Base-by-base conservation (phyloP, 257 asterid species). In the Misopates orontium region DNA sequence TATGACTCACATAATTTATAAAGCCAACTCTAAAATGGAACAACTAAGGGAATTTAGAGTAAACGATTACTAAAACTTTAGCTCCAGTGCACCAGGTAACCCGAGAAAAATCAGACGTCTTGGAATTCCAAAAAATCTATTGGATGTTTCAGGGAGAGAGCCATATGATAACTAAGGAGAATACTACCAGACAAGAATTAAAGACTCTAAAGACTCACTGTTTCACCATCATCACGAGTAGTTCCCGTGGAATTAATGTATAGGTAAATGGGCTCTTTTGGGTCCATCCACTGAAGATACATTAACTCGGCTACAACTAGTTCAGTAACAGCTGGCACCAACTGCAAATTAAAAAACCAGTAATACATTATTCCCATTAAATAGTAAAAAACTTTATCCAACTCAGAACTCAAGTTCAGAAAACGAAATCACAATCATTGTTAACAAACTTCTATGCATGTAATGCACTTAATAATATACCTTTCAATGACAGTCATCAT, bases 161-260 rank as follows among this genome's bases (percentile, higher is more conserved):
- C 66, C 18, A 53, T 15, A 41, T 32, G 56, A 25, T 28, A 74
- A 68, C 49, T 21, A 36, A 52, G 71, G 40, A 58, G 41, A n/a
- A 24, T 10, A 71, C 14, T 13, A 10, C 16, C 42, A 24, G 40
- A 51, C 19, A 44, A 56, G 47, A 54, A 65, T 32, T 62, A 36
- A 41, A 44, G 2, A 62, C 20, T 62, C 42, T 10, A 60, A 57
- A 52, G 64, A 66, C 91, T 79, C 82, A 92, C 97, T 75, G 89
- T 79, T 85, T 89, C 97, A 69, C 97, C 98, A 68, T 92, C 98
- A 78, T 84, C 98, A 71, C 95, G 95, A 59, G 95, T 85, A 65
- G 96, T 89, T 67, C 98, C 98, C 67, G 98, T 89, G 64, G 98
- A 92, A 79, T 92, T 92, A 71, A 92, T 92, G 82, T 87, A 89